These are phyloP conservation scores for Paramyrothecium roridum DNA, from an alignment of 2,329 filamentous ascomycete species.

Conservation along the genomic window DNA sequence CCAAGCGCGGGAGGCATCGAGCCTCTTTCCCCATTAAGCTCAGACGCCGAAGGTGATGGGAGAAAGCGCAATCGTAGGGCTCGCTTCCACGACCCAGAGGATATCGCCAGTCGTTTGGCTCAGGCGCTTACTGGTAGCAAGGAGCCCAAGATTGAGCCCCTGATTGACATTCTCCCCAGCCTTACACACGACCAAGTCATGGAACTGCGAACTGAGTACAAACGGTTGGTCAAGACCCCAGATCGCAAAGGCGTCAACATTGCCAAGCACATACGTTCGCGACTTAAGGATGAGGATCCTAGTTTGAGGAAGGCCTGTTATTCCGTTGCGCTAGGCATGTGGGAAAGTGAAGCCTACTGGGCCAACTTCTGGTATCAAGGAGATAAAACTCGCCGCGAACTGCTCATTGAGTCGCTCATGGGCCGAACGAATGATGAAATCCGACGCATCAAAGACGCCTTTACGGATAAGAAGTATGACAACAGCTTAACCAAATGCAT, in stretches of 20 bases:
- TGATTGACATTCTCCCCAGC: slow-evolving; percentile 81
- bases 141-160: slow-evolving; percentile 62
- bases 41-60: slow-evolving; percentile 39
- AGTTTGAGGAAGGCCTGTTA: slow-evolving; percentile 90
- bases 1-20: slow-evolving; percentile 47
- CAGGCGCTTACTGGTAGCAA: slow-evolving; percentile 68
- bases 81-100: slow-evolving; percentile 80
- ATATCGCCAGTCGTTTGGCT: slow-evolving; percentile 74
- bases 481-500: slow-evolving; percentile 82
- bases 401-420: slow-evolving; percentile 91
- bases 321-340: slow-evolving; percentile 80
- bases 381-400: slow-evolving; percentile 77
- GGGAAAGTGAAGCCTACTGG: slow-evolving; percentile 96
- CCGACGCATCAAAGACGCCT: slow-evolving; percentile 78
- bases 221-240: slow-evolving; percentile 80
- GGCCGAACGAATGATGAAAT: slow-evolving; percentile 88
- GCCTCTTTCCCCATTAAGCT: slow-evolving; percentile 49
- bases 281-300: slow-evolving; percentile 69
- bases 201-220: slow-evolving; percentile 84
- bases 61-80: slow-evolving; percentile 55
- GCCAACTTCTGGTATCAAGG: slow-evolving; percentile 97
- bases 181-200: slow-evolving; percentile 86
- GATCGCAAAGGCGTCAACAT: slow-evolving; percentile 78
- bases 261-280: slow-evolving; percentile 77
- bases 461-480: slow-evolving; percentile 87